Evolutionary conservation across 176 grass and related monocot species (phyloP), one percentile per base, ranked within the genome.

Genomic region (Puccinellia tenuiflora): DNA sequence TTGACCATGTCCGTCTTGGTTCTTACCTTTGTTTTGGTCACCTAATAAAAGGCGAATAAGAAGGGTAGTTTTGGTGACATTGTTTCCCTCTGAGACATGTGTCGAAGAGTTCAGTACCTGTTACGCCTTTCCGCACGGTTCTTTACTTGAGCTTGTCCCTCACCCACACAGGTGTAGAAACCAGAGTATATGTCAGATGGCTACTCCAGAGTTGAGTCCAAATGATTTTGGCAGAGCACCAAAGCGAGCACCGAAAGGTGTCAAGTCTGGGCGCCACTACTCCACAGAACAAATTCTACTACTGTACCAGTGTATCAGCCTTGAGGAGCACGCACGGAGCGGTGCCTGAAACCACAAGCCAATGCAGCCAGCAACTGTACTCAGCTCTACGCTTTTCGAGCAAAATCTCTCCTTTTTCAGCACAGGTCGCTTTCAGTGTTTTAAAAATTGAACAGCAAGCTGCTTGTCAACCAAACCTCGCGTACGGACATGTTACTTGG

Each of bases 181-280:
- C 30, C 71, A 43, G 71, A 8, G 9, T 3, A 29, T 28, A 57
- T 68, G 55, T 43, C 70, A 75, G 7, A 45, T 45, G 7, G 16
- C 33, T 33, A 38, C 25, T 6, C 39, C 46, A 60, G 73, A 68
- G n/a, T 7, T 65, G 38, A 64, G 47, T 25, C 22, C 39, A 89
- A 78, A 77, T 77, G 72, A 63, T 82, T 64, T 55, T 82, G 63
- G 77, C 87, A 81, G 48, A 62, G 35, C 51, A 75, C 33, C 71
- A 10, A 89, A 89, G 82, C 53, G 79, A 54, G 22, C 76, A 60
- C 76, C 35, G 48, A 72, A 69, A 77, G 18, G 31, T 57, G 17
- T 35, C 39, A 7, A 22, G 82, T 25, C 63, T 81, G 83, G 50
- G 52, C 11, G 53, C 29, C 42, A 81, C 40, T 85, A 34, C 71